Evolutionary conservation across 1,139 yeast genomes (phyloP).

Genomic region (Candida mesenterica): DNA sequence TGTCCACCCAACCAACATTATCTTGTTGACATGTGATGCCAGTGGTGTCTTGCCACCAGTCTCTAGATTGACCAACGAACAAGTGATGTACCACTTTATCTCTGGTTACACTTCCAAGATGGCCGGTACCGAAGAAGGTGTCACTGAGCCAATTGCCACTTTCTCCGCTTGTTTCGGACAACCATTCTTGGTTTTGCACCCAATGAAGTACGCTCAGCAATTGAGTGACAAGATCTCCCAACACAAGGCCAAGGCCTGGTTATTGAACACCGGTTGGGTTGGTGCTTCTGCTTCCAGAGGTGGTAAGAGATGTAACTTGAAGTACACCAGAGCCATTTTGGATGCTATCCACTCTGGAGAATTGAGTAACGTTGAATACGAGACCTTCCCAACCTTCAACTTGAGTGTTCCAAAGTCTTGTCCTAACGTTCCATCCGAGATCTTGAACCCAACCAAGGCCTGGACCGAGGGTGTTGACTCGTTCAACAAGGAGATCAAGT

Average conservation of each 20-base stretch:
- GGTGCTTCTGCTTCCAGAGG: conserved; percentile 92
- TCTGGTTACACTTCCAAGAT: conserved; percentile 98
- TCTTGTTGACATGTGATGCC: conserved; percentile 95
- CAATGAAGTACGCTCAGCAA: conserved; percentile 97
- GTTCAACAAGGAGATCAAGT: conserved; percentile 66
- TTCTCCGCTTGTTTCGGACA: conserved; percentile 99
- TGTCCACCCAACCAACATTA: conserved; percentile 87
- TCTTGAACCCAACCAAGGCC: conserved; percentile 83
- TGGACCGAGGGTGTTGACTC: conserved; percentile 76
- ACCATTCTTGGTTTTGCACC: conserved; percentile 97
- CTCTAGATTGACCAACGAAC: conserved; percentile 88
- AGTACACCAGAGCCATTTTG: conserved; percentile 95
- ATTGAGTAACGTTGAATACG: conserved; percentile 76
- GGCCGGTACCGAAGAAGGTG: conserved; percentile 99
- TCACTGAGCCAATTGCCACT: conserved; percentile 97
- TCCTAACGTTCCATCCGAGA: conserved; percentile 78
- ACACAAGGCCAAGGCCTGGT: conserved; percentile 93
- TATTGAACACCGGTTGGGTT: conserved; percentile 98
- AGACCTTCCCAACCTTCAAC: conserved; percentile 83
- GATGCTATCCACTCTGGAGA: conserved; percentile 95
- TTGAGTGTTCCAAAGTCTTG: conserved; percentile 81
- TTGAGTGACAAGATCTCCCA: conserved; percentile 87
- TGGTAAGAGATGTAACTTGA: conserved; percentile 96
- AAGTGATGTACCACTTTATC: conserved; percentile 98
- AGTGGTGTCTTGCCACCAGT: conserved; percentile 98